Base-by-base conservation (phyloP, 768 basidiomycete genomes). In the Dentipellis sp. region DNA sequence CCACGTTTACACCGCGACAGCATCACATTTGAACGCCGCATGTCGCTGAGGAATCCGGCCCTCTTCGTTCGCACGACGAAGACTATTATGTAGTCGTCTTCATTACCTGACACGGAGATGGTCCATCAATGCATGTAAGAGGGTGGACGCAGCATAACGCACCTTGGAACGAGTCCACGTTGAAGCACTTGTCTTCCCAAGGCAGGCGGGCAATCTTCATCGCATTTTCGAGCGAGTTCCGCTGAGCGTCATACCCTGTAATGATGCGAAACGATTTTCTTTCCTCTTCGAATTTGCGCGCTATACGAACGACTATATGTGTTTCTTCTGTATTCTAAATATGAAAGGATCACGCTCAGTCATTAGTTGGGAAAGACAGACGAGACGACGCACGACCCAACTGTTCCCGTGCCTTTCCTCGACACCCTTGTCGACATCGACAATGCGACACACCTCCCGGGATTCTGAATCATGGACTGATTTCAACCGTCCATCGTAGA, bases 81-180 rank as follows among this genome's bases (percentile, higher is more conserved):
- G 48, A 91, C 75, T 56, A 91, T 75, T 47, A 91, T 83, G 35
- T 79, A 80, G 55, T 91, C 83, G 52, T 86, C 86, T 64, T 93
- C 90, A 75, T 92, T 91, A 10, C 90, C 91, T 91, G 59, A 38
- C 50, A 58, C 42, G 2, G 8, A 52, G 52, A 40, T 60, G 35
- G 58, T 59, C 42, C 10, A 53, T 37, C 8, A 19, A 39, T 23
- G 52, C 21, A 46, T 50, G 61, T 16, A 59, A 19, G 17, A 52
- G 52, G 36, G 17, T 36, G 17, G 10, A 29, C 38, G 47, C 37
- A 52, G 35, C 57, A 60, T 10, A 19, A 58, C 67, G 54, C 61
- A 86, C 89, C 88, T 81, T 90, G 88, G 62, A 88, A 90, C 1
- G 84, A 80, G 62, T 90, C 88, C 21, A 90, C 81, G 65, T 86